A percentile compares a stretch with the other conserved stretches of the same genome.
Conservation (phyloP, 2,329 filamentous ascomycete genomes). For the Lizonia empirigonia region DNA sequence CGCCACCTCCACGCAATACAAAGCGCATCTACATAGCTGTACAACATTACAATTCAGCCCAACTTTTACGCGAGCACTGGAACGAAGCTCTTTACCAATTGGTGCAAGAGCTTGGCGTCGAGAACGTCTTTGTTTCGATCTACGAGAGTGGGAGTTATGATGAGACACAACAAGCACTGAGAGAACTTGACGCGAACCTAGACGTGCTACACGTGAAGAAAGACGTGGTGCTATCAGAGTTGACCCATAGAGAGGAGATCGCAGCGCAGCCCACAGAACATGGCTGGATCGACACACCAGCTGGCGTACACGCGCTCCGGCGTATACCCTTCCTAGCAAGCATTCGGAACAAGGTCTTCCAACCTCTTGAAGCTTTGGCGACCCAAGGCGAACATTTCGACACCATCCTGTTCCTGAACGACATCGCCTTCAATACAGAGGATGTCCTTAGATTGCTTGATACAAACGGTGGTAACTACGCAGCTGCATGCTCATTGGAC, state of each 20-base stretch:
- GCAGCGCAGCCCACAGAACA: slow-evolving; percentile 21
- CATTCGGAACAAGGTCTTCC: slow-evolving; percentile 67
- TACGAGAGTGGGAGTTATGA: slow-evolving; percentile 74
- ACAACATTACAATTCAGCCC: slow-evolving; percentile 71
- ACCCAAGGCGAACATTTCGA: slow-evolving; percentile 60
- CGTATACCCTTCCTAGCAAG: slow-evolving; percentile 72
- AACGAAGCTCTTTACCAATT: slow-evolving; percentile 64
- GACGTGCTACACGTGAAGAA: slow-evolving; percentile 59
- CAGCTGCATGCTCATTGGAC: slow-evolving; percentile 67
- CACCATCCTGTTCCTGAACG: slow-evolving; percentile 66
- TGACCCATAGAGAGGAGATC: slow-evolving; percentile 54
- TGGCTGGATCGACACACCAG: slow-evolving; percentile 69
- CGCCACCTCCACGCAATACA: slow-evolving; percentile 25
- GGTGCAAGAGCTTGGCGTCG: slow-evolving; percentile 61
- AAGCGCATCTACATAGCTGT: slow-evolving; percentile 68
- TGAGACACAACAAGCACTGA: slow-evolving; percentile 66
- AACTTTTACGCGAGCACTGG: slow-evolving; percentile 67
- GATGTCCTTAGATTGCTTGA: slow-evolving; percentile 62
- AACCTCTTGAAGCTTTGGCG: slow-evolving; percentile 61
- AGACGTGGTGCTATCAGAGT: slow-evolving; percentile 63
- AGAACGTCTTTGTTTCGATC: slow-evolving; percentile 71
- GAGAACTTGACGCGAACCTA: slow-evolving; percentile 61
- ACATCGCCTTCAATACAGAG: slow-evolving; percentile 64
- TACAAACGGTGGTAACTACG: slow-evolving; percentile 64
- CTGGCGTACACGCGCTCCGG: slow-evolving; percentile 58